These are phyloP conservation scores for Filobasidium wieringae DNA, from an alignment of 768 basidiomycete species.

Conservation along the genomic window DNA sequence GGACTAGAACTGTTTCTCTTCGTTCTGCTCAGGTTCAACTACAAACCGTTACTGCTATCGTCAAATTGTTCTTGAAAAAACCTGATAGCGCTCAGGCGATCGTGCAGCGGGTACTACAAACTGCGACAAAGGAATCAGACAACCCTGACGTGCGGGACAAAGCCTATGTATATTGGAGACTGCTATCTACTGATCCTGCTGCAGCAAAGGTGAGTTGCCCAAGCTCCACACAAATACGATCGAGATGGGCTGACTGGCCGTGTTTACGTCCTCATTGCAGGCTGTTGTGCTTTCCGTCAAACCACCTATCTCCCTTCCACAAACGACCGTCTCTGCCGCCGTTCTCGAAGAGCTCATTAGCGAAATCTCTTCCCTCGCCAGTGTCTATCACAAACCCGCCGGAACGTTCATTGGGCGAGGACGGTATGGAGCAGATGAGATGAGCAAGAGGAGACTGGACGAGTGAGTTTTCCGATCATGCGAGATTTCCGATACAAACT, in stretches of 20 bases:
- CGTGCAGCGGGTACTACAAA: conserved; percentile 81
- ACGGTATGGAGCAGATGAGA: conserved; percentile 48
- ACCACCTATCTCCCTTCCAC: conserved; percentile 85
- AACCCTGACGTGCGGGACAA: conserved; percentile 92
- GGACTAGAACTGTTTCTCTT: not conserved
- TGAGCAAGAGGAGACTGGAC: conserved; percentile 23
- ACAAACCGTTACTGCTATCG: conserved; percentile 72
- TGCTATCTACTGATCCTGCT: conserved; percentile 84
- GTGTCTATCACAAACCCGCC: conserved; percentile 93
- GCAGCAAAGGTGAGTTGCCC: conserved; percentile 88
- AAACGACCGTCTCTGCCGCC: conserved; percentile 75
- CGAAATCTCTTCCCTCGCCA: conserved; percentile 78
- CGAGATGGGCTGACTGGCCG: conserved; percentile 2
- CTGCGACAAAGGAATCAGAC: conserved; percentile 94
- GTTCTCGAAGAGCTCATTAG: conserved; percentile 81
- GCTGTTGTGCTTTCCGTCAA: conserved; percentile 79
- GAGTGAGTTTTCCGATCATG: conserved; percentile 25
- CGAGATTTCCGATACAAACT: not conserved
- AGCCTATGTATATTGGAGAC: conserved; percentile 95
- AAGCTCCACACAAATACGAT: not conserved
- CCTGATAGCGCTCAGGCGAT: conserved; percentile 84
- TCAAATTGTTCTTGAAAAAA: conserved; percentile 90
- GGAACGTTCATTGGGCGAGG: conserved; percentile 93
- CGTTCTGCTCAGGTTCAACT: conserved; percentile 47
- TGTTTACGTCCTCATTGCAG: conserved; percentile 35